Evolutionary conservation across 352 stramenopile genomes (phyloP).

Genomic region (Globisporangium canariense): DNA sequence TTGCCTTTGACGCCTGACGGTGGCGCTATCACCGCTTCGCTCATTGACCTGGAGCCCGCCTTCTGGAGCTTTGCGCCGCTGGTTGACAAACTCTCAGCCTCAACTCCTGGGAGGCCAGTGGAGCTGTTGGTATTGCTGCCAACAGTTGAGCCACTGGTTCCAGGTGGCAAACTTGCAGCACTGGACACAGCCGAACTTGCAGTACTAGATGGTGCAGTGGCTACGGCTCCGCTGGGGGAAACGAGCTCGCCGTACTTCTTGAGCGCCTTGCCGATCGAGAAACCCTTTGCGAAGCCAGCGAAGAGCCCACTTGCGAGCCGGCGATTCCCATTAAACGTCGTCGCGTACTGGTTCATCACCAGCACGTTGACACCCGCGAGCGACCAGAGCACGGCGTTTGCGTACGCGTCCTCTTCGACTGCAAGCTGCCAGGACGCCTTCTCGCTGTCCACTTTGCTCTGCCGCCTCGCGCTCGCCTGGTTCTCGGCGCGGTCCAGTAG

Average conservation of each 20-base stretch:
- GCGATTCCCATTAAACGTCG: constrained; percentile 75
- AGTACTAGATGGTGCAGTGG: constrained; percentile 10
- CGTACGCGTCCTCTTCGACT: constrained; percentile 63
- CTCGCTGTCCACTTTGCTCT: constrained; percentile 86
- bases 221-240: constrained; percentile 6
- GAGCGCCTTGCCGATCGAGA: constrained; percentile 58
- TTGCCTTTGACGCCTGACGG: constrained; percentile 7
- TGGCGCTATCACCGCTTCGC: background rate
- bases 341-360: constrained; percentile 78
- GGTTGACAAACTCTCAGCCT: background rate
- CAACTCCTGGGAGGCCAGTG: background rate
- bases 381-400: constrained; percentile 67
- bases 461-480: constrained; percentile 54
- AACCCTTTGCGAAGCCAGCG: constrained; percentile 40
- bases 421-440: constrained; percentile 57
- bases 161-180: constrained; percentile 4
- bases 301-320: constrained; percentile 51
- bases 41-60: background rate
- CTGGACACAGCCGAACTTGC: constrained; percentile 7
- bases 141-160: background rate
- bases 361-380: constrained; percentile 75
- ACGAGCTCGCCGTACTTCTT: constrained; percentile 47
- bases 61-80: constrained; percentile 10
- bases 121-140: constrained; percentile 13
- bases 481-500: constrained; percentile 84